These are phyloP conservation scores for Curvularia hawaiiensis DNA, from an alignment of 2,329 filamentous ascomycete genomes.

Conservation along the genomic window DNA sequence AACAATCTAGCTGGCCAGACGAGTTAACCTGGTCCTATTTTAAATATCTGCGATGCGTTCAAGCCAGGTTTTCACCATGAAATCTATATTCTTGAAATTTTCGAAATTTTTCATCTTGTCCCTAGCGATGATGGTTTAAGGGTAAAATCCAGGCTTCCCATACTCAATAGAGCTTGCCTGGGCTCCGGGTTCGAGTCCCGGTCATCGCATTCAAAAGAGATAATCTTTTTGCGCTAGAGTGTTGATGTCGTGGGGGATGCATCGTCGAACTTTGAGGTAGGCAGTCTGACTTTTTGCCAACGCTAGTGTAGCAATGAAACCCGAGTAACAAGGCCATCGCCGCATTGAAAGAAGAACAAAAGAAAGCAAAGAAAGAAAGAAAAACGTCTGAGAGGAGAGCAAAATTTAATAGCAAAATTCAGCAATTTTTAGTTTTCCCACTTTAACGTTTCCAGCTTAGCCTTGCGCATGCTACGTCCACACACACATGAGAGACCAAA, in stretches of 20 bases:
- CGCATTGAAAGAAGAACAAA: neutral
- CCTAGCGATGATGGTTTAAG: slow-evolving; percentile 34
- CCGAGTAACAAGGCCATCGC: neutral
- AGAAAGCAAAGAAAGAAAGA: neutral
- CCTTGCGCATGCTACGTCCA: too few species aligned
- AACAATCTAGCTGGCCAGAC: neutral
- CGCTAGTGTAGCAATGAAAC: neutral
- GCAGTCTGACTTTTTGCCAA: slow-evolving; percentile 2
- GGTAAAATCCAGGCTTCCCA: slow-evolving; percentile 43
- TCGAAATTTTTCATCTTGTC: neutral
- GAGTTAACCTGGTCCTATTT: neutral
- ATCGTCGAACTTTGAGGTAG: neutral
- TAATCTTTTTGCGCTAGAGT: neutral
- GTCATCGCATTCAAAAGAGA: slow-evolving; percentile 18
- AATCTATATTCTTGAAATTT: neutral
- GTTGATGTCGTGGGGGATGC: neutral
- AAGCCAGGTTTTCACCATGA: neutral
- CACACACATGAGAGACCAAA: neutral
- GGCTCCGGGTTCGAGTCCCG: slow-evolving; percentile 38
- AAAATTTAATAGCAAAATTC: neutral
- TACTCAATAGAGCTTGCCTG: slow-evolving; percentile 22
- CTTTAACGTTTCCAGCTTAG: neutral
- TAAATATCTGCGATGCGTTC: neutral
- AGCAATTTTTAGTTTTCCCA: neutral
- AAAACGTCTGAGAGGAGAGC: too few species aligned